Evolutionary conservation across 768 basidiomycete species (phyloP), one percentile per base, ranked within the genome.

Genomic region (Xerocomellus dryophilus): DNA sequence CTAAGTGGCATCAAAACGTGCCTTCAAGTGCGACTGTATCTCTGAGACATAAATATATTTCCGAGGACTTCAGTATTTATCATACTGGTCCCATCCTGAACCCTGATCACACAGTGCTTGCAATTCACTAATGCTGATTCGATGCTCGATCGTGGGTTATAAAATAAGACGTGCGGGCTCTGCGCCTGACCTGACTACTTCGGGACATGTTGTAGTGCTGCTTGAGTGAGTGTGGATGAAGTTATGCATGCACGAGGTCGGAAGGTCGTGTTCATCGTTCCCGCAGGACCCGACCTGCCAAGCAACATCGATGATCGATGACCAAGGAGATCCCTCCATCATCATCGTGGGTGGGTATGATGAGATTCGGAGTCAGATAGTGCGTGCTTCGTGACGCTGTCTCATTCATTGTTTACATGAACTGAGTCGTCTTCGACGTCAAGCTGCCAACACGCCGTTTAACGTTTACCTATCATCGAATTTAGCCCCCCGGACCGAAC

Each of bases 51-150:
- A 29, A 48, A 54, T 32, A 55, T 21, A 31, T 47, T 50, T 52
- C 61, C 58, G 61, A 63, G 61, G 61, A 58, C 38, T 32, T 36
- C 1, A 2, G 11, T 12, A 23, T 43, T 31, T 15, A 42, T 53
- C 38, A 17, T 21, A 25, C 32, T n/a, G n/a, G 0, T 21, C n/a
- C 9, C 49, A 25, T 42, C 32, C 2, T 39, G 43, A 40, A 29
- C 56, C n/a, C 7, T 20, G 34, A 34, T 43, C 47, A 46, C 32
- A 27, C 21, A 32, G 20, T 23, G 2, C 20, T 41, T 25, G 31
- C 5, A 34, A 31, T 43, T 27, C 43, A 50, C 34, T 43, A 23
- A 59, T 34, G 41, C 32, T 20, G 47, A 25, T 38, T 9, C 21
- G 20, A 39, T 43, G 44, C 27, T 47, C n/a, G 25, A 27, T 29